Percentiles rank a stretch among this genome's conserved stretches.
Conservation (phyloP, 345 rosid species). For the Trapa incisa region DNA sequence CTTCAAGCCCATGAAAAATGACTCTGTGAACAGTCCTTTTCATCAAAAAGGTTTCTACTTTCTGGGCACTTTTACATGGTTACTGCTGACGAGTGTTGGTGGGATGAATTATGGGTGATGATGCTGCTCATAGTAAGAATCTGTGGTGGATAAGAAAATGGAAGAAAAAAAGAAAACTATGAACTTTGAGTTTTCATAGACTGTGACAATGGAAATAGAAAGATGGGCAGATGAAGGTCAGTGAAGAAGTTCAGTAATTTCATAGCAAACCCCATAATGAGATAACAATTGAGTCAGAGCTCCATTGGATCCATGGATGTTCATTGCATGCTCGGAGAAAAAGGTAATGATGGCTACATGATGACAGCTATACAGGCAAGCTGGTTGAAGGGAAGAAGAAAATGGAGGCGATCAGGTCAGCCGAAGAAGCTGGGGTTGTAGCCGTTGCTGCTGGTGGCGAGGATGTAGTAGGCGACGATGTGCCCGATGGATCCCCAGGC, state of each 20-base stretch:
- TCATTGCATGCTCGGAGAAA: not conserved
- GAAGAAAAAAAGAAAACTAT: no score
- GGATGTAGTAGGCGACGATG: constrained; percentile 88
- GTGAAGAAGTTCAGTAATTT: not conserved
- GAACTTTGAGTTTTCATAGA: no score
- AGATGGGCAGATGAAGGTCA: no score
- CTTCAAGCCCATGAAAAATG: no score
- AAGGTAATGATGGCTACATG: not conserved
- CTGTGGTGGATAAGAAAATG: no score
- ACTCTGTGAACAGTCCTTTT: no score
- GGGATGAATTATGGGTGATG: no score
- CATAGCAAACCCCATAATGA: not conserved
- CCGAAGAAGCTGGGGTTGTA: constrained; percentile 75
- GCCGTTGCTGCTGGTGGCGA: constrained; percentile 94
- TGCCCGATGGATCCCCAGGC: constrained; percentile 99
- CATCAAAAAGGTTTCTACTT: no score
- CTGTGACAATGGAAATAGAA: no score
- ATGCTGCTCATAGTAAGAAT: no score
- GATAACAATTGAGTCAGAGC: not conserved
- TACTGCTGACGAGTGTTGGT: no score
- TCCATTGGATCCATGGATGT: not conserved
- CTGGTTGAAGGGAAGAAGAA: not conserved
- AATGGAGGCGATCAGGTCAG: not conserved
- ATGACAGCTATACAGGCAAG: constrained; percentile 1
- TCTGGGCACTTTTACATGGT: no score